Conservation (phyloP, 148 eudicot species). For the Rhododendron vialii region DNA sequence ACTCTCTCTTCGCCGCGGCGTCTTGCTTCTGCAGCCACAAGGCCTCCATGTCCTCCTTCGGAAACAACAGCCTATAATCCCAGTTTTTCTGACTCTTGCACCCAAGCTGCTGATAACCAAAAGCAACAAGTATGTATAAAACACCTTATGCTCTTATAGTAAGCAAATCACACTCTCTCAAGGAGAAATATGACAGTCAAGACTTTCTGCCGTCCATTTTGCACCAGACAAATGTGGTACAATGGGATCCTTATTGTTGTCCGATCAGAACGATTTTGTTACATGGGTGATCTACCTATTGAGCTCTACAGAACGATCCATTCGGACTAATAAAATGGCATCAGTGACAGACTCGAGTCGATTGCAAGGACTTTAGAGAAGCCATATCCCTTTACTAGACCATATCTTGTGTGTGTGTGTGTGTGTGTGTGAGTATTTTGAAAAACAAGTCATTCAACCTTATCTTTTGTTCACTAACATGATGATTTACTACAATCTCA, state of each 20-base stretch:
- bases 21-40: slow-evolving; percentile 53
- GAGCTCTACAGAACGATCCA: too few species aligned
- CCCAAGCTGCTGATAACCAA: slow-evolving; percentile 33
- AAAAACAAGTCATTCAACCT: background rate
- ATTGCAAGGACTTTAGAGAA: background rate
- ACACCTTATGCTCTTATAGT: too few species aligned
- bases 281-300: too few species aligned
- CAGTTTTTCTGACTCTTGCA: slow-evolving; percentile 45
- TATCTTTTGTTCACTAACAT: background rate
- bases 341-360: background rate
- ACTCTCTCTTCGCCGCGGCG: slow-evolving; percentile 48
- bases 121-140: background rate
- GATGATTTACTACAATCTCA: background rate
- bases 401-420: background rate
- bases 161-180: too few species aligned
- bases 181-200: too few species aligned
- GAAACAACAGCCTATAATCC: slow-evolving; percentile 42
- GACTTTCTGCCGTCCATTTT: too few species aligned
- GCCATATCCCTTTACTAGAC: background rate
- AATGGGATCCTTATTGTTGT: too few species aligned
- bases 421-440: background rate
- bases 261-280: too few species aligned
- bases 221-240: too few species aligned
- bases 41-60: slow-evolving; percentile 48
- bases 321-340: too few species aligned